Conservation (phyloP, 2,329 filamentous ascomycete species). For the Phaeophleospora eucalypticola region DNA sequence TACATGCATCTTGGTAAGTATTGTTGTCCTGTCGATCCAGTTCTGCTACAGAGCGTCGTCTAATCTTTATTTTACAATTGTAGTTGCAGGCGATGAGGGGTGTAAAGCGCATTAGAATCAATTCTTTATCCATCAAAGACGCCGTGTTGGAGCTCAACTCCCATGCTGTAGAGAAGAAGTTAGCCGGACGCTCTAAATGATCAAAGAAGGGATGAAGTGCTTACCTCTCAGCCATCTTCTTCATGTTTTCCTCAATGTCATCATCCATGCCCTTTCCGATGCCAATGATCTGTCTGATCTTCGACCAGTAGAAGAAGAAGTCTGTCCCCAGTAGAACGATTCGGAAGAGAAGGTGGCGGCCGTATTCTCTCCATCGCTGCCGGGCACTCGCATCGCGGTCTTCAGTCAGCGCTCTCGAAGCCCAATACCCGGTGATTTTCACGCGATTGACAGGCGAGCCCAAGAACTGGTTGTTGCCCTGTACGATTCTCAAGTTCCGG, state of each 20-base stretch:
- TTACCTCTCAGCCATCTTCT: conserved; percentile 66
- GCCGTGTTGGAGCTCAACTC: conserved; percentile 81
- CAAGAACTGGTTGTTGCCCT: conserved; percentile 87
- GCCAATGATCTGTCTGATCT: conserved; percentile 71
- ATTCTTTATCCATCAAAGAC: conserved; percentile 72
- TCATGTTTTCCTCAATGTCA: conserved; percentile 84
- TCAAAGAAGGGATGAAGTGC: conserved; percentile 11
- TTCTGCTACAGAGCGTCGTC: no score
- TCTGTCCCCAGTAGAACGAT: conserved; percentile 72
- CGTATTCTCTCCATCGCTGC: conserved; percentile 65
- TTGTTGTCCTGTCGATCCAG: no score
- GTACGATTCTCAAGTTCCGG: conserved; percentile 86
- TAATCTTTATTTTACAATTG: no score
- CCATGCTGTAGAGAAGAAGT: conserved; percentile 57
- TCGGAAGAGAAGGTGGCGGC: conserved; percentile 77
- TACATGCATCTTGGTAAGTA: no score
- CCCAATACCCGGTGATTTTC: conserved; percentile 92
- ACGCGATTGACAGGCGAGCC: conserved; percentile 85
- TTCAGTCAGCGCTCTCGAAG: conserved; percentile 75
- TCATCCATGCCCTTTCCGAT: conserved; percentile 87
- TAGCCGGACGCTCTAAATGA: conserved; percentile 11
- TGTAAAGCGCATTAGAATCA: no score
- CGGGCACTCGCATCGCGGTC: conserved; percentile 59
- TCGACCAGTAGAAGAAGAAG: conserved; percentile 76
- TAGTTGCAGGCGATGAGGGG: no score